These are phyloP conservation scores for Brassica napus DNA, from an alignment of 345 rosid genomes.

Conservation along the genomic window DNA sequence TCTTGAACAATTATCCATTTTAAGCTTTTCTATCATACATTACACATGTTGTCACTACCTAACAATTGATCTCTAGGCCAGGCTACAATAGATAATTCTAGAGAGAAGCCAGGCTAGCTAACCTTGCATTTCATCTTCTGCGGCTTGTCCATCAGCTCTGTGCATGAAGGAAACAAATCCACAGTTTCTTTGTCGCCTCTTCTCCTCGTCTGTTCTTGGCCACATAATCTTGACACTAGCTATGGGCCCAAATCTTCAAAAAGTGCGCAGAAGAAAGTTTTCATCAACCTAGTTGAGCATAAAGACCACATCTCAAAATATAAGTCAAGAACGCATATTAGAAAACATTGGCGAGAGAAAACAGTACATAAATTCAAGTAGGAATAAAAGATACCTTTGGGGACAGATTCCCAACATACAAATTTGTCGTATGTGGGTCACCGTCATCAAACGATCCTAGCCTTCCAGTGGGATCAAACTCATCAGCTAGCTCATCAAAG, in stretches of 20 bases:
- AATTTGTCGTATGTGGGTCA: too few relatives aligned
- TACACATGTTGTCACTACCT: background rate
- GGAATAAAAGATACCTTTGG: slow-evolving; percentile 74
- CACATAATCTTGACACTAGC: slow-evolving; percentile 99
- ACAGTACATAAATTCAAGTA: slow-evolving; percentile 50
- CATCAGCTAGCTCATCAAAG: too few relatives aligned
- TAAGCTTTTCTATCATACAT: background rate
- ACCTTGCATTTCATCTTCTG: slow-evolving; percentile 99
- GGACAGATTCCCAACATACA: slow-evolving; percentile 95
- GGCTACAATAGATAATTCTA: slow-evolving; percentile 12
- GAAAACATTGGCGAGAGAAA: slow-evolving; percentile 9
- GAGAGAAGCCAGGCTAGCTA: slow-evolving; percentile 15
- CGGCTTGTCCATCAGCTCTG: slow-evolving; percentile 98
- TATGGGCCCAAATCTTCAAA: slow-evolving; percentile 99
- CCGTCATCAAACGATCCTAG: too few relatives aligned
- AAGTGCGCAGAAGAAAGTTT: slow-evolving; percentile 93
- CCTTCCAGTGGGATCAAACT: too few relatives aligned
- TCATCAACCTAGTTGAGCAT: slow-evolving; percentile 75
- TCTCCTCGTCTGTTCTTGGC: slow-evolving; percentile 98
- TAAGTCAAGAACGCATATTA: background rate
- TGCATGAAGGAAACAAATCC: slow-evolving; percentile 99
- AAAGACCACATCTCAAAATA: slow-evolving; percentile 14
- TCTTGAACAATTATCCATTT: slow-evolving; percentile 9
- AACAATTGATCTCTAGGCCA: slow-evolving; percentile 1
- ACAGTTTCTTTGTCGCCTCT: slow-evolving; percentile 88